Evolutionary conservation across 805 yeast species (phyloP).

Genomic region (Cyberlindnera petersonii): DNA sequence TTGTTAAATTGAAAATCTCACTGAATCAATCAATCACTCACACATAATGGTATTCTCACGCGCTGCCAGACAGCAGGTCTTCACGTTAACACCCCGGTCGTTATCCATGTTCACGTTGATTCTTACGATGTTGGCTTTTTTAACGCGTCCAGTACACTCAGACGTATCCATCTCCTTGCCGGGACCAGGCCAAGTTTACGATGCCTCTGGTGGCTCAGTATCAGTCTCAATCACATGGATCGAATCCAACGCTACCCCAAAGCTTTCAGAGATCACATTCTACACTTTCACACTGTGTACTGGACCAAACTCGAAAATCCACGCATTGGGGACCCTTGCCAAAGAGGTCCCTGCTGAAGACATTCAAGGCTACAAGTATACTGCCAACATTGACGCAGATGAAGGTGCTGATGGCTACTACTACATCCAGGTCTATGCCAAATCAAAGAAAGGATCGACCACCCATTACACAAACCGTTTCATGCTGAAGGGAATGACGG

Average conservation of each 20-base stretch:
- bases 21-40: background rate
- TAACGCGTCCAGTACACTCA: constrained; percentile 8
- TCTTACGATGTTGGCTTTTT: background rate
- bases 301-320: constrained; percentile 53
- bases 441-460: constrained; percentile 43
- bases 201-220: constrained; percentile 27
- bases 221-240: constrained; percentile 44
- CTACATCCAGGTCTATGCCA: constrained; percentile 65
- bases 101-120: background rate
- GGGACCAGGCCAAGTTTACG: constrained; percentile 15
- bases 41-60: background rate
- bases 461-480: constrained; percentile 70
- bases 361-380: constrained; percentile 32
- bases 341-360: constrained; percentile 28
- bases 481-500: constrained; percentile 66
- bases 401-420: constrained; percentile 62
- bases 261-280: constrained; percentile 38
- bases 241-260: constrained; percentile 49
- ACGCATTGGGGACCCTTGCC: constrained; percentile 34
- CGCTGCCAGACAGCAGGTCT: background rate
- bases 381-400: constrained; percentile 40
- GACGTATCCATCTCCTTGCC: constrained; percentile 31
- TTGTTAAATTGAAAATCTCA: too few relatives aligned
- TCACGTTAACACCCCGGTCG: background rate
- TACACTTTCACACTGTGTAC: constrained; percentile 62